A percentile compares a stretch with the other conserved stretches of the same genome.
Evolutionary conservation across 441 rosid species (phyloP).

Genomic region (Metrosideros polymorpha): DNA sequence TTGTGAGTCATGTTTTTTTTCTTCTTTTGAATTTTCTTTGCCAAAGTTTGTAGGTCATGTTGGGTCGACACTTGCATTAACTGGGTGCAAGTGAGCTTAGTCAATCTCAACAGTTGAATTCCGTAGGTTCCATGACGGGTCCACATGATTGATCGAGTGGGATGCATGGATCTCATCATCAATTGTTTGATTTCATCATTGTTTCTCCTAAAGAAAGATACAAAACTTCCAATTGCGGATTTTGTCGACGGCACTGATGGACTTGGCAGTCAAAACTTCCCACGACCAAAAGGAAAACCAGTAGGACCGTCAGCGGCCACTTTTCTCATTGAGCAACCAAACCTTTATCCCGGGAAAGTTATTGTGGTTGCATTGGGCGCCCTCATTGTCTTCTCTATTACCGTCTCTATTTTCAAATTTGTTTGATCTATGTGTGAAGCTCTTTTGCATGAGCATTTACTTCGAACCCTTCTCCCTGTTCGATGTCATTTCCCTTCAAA

Average conservation of each 20-base stretch:
- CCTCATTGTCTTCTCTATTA: slow-evolving; percentile 7
- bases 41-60: background rate
- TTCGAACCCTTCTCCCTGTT: background rate
- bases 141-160: background rate
- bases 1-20: background rate
- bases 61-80: background rate
- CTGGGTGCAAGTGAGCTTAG: background rate
- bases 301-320: slow-evolving; percentile 54
- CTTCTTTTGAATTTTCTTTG: background rate
- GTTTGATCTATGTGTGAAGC: background rate
- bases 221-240: slow-evolving; percentile 74
- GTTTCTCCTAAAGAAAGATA: slow-evolving; percentile 31
- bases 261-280: slow-evolving; percentile 82
- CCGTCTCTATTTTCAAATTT: accelerated
- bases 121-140: background rate
- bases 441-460: background rate
- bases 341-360: slow-evolving; percentile 60
- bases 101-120: background rate
- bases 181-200: background rate
- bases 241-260: slow-evolving; percentile 89
- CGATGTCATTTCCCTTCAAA: background rate
- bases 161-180: background rate
- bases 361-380: slow-evolving; percentile 90
- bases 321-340: slow-evolving; percentile 75
- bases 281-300: slow-evolving; percentile 64